Percentiles rank a stretch among this genome's conserved stretches.
These are phyloP conservation scores for Syncephalastrum racemosum DNA, from an alignment of 371 early-diverging fungal genomes.

Conservation along the genomic window DNA sequence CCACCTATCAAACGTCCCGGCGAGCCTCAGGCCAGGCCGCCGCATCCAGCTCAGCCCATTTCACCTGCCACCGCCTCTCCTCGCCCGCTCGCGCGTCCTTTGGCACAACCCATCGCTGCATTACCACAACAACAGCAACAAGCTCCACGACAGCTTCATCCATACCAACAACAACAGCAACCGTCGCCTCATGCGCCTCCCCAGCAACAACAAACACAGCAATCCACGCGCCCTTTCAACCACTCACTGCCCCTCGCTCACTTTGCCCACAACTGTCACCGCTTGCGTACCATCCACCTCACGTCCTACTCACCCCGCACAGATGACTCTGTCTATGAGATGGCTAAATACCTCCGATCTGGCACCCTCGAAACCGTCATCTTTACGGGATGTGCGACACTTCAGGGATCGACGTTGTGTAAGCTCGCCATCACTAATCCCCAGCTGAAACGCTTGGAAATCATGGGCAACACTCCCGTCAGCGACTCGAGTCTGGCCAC, in stretches of 20 bases:
- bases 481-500: constrained; percentile 39
- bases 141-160: constrained; percentile 6
- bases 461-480: constrained; percentile 42
- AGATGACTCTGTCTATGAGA: constrained; percentile 50
- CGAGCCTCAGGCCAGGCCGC: constrained; percentile 11
- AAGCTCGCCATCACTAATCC: constrained; percentile 48
- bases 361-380: constrained; percentile 33
- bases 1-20: constrained; percentile 23
- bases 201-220: constrained; percentile 11
- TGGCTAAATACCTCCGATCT: constrained; percentile 43
- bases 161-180: constrained; percentile 6
- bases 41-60: constrained; percentile 11
- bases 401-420: constrained; percentile 45
- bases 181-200: constrained; percentile 11
- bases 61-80: constrained; percentile 3
- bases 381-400: constrained; percentile 34
- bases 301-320: constrained; percentile 45
- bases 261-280: constrained; percentile 44
- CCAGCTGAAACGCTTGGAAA: constrained; percentile 36
- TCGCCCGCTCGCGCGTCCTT: too few relatives aligned
- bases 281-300: constrained; percentile 34
- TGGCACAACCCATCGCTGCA: background rate
- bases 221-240: constrained; percentile 12
- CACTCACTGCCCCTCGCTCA: constrained; percentile 41
- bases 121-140: constrained; percentile 15